Evolutionary conservation across 2,329 filamentous ascomycete genomes (phyloP).

Genomic region (Hymenoscyphus fraxineus): DNA sequence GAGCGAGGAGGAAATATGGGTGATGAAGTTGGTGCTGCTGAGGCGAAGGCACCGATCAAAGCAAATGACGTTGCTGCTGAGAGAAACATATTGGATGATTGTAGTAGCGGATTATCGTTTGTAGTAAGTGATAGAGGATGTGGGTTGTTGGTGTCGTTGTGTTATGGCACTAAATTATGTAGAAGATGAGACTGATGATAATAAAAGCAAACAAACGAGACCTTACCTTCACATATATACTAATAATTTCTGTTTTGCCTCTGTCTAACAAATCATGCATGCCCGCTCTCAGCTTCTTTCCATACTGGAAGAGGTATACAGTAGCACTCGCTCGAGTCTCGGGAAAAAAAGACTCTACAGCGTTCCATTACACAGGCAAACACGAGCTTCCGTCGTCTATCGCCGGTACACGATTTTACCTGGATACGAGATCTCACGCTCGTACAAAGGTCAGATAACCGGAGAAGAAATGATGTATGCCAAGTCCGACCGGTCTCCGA

Average conservation of each 20-base stretch:
- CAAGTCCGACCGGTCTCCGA: neutral
- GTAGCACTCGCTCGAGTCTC: neutral
- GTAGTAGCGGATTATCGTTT: neutral
- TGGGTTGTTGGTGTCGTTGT: neutral
- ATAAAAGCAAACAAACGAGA: neutral
- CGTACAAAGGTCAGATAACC: neutral
- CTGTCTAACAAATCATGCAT: neutral
- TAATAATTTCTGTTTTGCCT: neutral
- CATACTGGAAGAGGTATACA: neutral
- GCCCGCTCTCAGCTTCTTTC: neutral
- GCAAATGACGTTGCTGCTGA: conserved; percentile 1
- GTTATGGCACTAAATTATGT: neutral
- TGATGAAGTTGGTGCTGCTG: conserved; percentile 18
- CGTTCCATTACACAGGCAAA: neutral
- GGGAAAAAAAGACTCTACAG: neutral
- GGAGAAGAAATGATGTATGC: neutral
- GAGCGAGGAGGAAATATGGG: conserved; percentile 19
- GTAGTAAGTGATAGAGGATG: neutral
- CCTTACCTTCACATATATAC: neutral
- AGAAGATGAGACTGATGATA: neutral
- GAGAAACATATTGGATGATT: conserved; percentile 5
- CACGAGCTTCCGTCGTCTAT: neutral
- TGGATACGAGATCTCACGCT: neutral
- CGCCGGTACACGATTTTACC: neutral
- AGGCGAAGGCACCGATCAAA: conserved; percentile 14